phyloP scores from a whole-genome alignment of 2,329 filamentous ascomycete genomes.

The Aspergillus sp. region DNA sequence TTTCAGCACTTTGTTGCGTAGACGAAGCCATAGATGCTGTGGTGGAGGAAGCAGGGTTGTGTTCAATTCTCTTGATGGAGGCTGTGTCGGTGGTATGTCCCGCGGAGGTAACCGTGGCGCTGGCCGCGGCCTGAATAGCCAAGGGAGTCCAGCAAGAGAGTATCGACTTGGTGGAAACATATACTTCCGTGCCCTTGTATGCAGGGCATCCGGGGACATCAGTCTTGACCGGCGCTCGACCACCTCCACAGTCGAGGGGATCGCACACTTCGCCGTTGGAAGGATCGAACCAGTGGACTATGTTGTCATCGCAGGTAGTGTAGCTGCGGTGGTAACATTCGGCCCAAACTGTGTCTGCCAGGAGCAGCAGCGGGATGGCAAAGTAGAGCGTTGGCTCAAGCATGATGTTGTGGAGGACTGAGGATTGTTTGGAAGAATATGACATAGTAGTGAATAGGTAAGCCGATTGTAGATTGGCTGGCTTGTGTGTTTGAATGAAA shows the following conservation, averaged over 20 bases:
- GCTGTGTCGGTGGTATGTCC: not conserved
- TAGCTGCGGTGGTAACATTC: not conserved
- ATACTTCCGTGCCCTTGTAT: not conserved
- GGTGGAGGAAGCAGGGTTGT: not conserved
- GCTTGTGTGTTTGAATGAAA: too few species aligned
- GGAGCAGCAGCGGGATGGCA: not conserved
- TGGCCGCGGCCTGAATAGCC: not conserved
- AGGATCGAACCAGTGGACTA: not conserved
- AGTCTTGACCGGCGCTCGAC: not conserved
- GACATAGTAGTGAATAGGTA: too few species aligned
- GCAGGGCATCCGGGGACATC: not conserved
- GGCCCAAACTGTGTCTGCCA: not conserved
- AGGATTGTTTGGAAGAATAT: too few species aligned
- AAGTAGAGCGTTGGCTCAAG: not conserved
- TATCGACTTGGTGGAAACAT: not conserved
- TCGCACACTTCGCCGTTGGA: not conserved
- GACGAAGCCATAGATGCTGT: not conserved
- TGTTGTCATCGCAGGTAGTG: not conserved
- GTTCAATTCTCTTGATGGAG: not conserved
- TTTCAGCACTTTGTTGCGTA: not conserved
- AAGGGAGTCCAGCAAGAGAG: not conserved
- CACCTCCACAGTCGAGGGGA: not conserved
- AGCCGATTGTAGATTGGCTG: too few species aligned
- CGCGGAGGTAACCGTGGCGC: not conserved
- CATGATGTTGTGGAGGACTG: not conserved